Base-by-base conservation (phyloP, 371 early-diverging fungal species). In the Mucor ambiguus region DNA sequence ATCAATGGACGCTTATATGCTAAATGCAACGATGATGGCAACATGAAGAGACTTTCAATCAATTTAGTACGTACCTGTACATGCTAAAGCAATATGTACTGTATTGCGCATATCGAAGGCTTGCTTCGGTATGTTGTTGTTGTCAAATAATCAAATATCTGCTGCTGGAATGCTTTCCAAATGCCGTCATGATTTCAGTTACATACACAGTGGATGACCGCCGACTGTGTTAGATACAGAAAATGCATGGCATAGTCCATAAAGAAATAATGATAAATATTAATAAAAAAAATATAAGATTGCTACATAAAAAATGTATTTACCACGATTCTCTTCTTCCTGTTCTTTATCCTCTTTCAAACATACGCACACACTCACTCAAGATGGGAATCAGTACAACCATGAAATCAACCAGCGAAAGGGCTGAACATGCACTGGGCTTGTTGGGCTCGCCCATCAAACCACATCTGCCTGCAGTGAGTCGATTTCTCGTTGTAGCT, bases 371-470 rank as follows among this genome's bases (percentile, higher is more conserved):
- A n/a, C 12, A 7, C 14, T 49, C 4, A 29, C 44, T 1, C 49
- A 61, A 22, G 30, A 60, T 61, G 64, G 64, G 57, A 6, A 43
- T 56, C 32, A 64, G 18, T 35, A 37, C 58, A 18, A 55, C 38
- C 28, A 22, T 64, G 14, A 64, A 29, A 35, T 57, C 64, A 20
- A 64, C 64, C 41, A 76, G 77, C 63, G 71, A 72, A 44, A 72
- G 90, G 71, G 77, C 91, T 22, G 97, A 97, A 78, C 87, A 89
- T 59, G 37, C 87, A 35, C 76, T 96, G 38, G 94, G 93, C 64
- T 77, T 70, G 67, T 58, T 93, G 46, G 85, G 90, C 29, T 76
- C 83, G 43, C 95, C 95, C 30, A 70, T 97, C 52, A 97, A 95
- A 83, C 76, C 76, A 30, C 57, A 74, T 61, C 41, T 79, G 48